A percentile compares a stretch with the other conserved stretches of the same genome.
Conservation (phyloP, 345 rosid species). For the Syzygium grande region DNA sequence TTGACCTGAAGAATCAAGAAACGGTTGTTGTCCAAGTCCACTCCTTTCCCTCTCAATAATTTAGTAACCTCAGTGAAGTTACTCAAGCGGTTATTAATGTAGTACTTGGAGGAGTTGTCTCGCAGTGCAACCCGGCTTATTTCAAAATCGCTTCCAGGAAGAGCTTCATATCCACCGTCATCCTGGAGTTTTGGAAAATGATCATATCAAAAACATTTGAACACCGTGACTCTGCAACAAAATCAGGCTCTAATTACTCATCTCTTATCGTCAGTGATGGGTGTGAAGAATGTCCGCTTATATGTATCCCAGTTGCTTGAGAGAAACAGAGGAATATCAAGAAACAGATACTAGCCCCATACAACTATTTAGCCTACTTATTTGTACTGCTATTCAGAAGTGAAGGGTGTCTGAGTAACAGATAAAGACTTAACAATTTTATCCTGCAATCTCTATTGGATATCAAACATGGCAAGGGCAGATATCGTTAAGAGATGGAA, state of each 20-base stretch:
- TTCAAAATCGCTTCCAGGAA: constrained; percentile 86
- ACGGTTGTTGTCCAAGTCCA: constrained; percentile 97
- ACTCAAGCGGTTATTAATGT: constrained; percentile 67
- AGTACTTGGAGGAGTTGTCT: constrained; percentile 94
- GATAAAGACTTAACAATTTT: neutral
- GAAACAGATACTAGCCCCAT: no score
- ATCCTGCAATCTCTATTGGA: neutral
- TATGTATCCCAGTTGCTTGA: neutral
- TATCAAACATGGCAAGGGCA: neutral
- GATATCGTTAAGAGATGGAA: neutral
- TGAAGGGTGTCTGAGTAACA: neutral
- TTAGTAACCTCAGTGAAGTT: constrained; percentile 96
- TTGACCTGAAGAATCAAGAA: constrained; percentile 94
- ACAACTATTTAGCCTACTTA: no score
- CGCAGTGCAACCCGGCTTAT: constrained; percentile 87
- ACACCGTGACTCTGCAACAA: neutral
- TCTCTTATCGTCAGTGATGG: neutral
- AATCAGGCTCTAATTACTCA: neutral
- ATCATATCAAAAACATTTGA: neutral
- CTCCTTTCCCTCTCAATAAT: constrained; percentile 86
- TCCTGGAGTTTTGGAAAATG: constrained; percentile 41
- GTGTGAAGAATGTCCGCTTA: neutral
- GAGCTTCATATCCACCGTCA: constrained; percentile 71
- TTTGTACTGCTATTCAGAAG: no score
- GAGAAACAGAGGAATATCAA: no score